These are phyloP conservation scores for Neonectria sp. DNA, from an alignment of 2,329 filamentous ascomycete genomes.

Conservation along the genomic window DNA sequence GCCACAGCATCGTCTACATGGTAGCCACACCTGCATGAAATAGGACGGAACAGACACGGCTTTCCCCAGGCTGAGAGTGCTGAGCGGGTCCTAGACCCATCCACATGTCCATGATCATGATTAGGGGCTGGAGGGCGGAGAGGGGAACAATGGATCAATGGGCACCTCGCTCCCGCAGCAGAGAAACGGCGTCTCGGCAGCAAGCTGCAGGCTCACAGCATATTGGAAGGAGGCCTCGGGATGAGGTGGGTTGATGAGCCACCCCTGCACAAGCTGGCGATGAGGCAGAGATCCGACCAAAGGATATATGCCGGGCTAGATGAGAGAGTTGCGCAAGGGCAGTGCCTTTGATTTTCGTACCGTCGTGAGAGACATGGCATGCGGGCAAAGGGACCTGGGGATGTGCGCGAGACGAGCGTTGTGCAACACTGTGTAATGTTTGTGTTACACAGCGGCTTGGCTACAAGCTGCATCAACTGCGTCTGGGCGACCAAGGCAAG, in stretches of 20 bases:
- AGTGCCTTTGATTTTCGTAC: slow-evolving; percentile 32
- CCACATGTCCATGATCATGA: slow-evolving; percentile 13
- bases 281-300: slow-evolving; percentile 42
- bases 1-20: slow-evolving; percentile 22
- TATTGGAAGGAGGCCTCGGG: slow-evolving; percentile 25
- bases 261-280: slow-evolving; percentile 38
- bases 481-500: slow-evolving; percentile 19
- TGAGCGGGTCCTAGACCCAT: slow-evolving; percentile 38
- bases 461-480: slow-evolving; percentile 33
- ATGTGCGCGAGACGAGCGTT: slow-evolving; percentile 45
- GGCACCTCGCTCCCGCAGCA: slow-evolving; percentile 19
- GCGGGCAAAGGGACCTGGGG: slow-evolving; percentile 34
- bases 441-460: slow-evolving; percentile 41
- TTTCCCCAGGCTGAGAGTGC: slow-evolving; percentile 14
- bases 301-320: slow-evolving; percentile 20
- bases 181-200: slow-evolving; percentile 28
- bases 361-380: slow-evolving; percentile 36
- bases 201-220: slow-evolving; percentile 31
- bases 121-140: background rate
- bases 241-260: slow-evolving; percentile 25
- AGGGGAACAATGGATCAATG: background rate
- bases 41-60: slow-evolving; percentile 3
- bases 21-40: slow-evolving; percentile 29
- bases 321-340: slow-evolving; percentile 37
- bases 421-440: slow-evolving; percentile 43